Conservation (phyloP, 371 early-diverging fungal species). For the Lichtheimia corymbifera region DNA sequence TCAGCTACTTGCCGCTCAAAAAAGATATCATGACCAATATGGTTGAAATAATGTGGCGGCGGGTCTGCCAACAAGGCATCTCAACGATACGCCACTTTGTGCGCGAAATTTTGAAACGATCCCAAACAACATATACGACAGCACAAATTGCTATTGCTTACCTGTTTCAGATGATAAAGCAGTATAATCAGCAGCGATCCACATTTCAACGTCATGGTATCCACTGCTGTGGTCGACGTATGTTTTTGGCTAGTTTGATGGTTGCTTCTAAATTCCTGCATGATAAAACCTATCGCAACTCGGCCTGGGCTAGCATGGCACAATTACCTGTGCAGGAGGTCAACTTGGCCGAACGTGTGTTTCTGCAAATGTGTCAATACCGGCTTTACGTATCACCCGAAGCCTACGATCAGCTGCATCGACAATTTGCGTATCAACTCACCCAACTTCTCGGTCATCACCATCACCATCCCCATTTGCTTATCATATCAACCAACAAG, state of each 20-base stretch:
- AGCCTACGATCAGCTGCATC: constrained; percentile 54
- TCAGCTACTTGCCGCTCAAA: too few relatives aligned
- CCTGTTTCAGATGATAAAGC: constrained; percentile 50
- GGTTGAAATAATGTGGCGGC: constrained; percentile 37
- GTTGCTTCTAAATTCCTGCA: constrained; percentile 79
- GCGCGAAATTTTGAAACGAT: constrained; percentile 76
- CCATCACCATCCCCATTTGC: too few relatives aligned
- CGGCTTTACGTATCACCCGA: constrained; percentile 65
- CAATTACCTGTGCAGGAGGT: constrained; percentile 72
- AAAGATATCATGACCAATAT: constrained; percentile 10
- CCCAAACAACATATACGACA: constrained; percentile 76
- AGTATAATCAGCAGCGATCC: constrained; percentile 1
- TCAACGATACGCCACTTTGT: constrained; percentile 72
- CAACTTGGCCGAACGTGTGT: constrained; percentile 73
- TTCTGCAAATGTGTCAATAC: constrained; percentile 72
- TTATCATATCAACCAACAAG: too few relatives aligned
- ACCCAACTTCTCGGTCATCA: too few relatives aligned
- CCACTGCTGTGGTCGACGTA: constrained; percentile 66
- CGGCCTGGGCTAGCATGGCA: constrained; percentile 81
- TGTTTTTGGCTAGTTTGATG: constrained; percentile 78
- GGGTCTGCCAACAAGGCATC: constrained; percentile 24
- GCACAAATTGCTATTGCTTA: constrained; percentile 77
- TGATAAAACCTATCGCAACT: constrained; percentile 78
- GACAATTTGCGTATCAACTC: constrained; percentile 12
- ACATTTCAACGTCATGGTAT: too few relatives aligned